Base-by-base conservation (phyloP, 306 rosid genomes). In the Quillaja saponaria region DNA sequence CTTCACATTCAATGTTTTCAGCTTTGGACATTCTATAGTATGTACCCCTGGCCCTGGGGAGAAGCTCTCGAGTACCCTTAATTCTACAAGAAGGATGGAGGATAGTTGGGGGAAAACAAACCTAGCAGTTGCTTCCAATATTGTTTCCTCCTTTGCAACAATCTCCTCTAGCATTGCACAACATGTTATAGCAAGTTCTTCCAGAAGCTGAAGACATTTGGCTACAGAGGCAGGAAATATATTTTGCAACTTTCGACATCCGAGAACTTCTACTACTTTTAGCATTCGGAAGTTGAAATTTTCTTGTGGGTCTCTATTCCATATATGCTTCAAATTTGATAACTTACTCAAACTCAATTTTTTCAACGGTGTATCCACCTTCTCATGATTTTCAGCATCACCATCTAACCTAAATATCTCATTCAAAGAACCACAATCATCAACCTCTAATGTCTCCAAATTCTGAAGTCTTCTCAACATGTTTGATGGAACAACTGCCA, bases 311-410 rank as follows among this genome's bases (percentile, higher is more conserved):
- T 58, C 50, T 25, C 14, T 11, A 51, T 38, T 54, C 75, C 80
- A 75, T 49, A 75, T 44, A 1, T 68, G 61, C 51, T 74, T 67
- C 14, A 74, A 38, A 12, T 67, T 68, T 0, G 61, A 61, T 16
- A 67, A 51, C 19, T 25, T 10, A 21, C 11, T 25, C 11, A 75
- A 38, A 44, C 64, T 56, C 39, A 75, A 13, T 13, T 49, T 48
- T 56, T 25, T 61, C 25, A 75, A 34, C 0, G 15, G 44, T 40
- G 50, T 40, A 0, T 6, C 4, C 5, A 10, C 45, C 34, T 3
- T 8, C 6, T 1, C 13, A 0, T 8, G 13, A 8, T 5, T 20
- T 8, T 34, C 11, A 8, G 0, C 16, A 13, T 0, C 16, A 13
- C 2, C 6, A 34, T 6, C 3, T 14, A 38, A 0, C 10, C 48